Evolutionary conservation across 139 green algal genomes (phyloP).

Genomic region (Pycnococcus provasolii): DNA sequence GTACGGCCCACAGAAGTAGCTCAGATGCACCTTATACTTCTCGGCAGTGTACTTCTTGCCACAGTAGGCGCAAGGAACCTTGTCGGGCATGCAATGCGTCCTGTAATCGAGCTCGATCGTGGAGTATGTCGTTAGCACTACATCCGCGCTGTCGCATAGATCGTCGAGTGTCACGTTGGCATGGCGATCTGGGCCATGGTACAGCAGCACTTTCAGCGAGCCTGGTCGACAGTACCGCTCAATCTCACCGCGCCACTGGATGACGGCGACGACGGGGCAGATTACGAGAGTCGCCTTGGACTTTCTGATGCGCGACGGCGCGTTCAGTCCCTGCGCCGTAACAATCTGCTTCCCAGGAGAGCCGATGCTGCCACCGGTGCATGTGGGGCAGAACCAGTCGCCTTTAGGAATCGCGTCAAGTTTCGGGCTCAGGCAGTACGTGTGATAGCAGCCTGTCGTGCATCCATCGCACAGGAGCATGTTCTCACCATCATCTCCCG

Average conservation of each 20-base stretch:
- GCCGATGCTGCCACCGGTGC: not conserved
- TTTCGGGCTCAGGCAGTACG: constrained; percentile 22
- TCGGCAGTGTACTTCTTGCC: constrained; percentile 59
- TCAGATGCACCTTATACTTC: constrained; percentile 44
- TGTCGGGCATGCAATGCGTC: constrained; percentile 46
- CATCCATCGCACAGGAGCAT: constrained; percentile 37
- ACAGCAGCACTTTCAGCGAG: constrained; percentile 51
- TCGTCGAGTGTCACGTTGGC: constrained; percentile 12
- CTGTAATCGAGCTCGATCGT: constrained; percentile 77
- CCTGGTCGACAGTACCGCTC: constrained; percentile 55
- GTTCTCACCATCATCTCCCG: not conserved
- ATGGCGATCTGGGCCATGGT: constrained; percentile 65
- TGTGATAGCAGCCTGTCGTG: constrained; percentile 23
- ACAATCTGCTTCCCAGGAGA: too few species aligned
- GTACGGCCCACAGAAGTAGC: constrained; percentile 85
- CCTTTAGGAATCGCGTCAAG: constrained; percentile 16
- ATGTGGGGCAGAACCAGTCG: constrained; percentile 27
- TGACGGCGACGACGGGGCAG: constrained; percentile 79
- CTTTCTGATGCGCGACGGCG: not conserved
- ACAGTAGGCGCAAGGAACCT: constrained; percentile 71
- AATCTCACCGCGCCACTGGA: constrained; percentile 88
- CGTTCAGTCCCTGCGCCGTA: too few species aligned
- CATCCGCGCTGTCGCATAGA: constrained; percentile 51
- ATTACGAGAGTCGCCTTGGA: constrained; percentile 76
- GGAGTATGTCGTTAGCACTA: constrained; percentile 86